Evolutionary conservation across 768 basidiomycete species (phyloP).

Genomic region (Hydnomerulius pinastri): DNA sequence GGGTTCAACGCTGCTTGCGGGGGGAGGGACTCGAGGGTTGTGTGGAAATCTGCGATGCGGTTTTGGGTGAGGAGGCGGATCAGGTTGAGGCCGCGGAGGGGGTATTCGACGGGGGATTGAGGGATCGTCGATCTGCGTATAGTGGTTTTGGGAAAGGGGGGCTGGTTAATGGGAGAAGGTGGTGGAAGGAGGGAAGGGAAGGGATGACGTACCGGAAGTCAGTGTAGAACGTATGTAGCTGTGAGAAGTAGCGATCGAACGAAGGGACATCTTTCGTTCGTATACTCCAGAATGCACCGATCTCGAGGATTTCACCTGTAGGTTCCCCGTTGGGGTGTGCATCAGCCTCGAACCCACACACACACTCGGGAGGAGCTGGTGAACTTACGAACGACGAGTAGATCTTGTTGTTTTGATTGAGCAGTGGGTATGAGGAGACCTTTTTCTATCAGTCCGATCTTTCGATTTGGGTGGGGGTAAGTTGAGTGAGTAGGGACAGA

Average conservation of each 20-base stretch:
- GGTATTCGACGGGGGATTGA: constrained; percentile 86
- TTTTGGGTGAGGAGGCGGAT: constrained; percentile 94
- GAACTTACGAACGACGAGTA: constrained; percentile 70
- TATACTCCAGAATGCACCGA: constrained; percentile 94
- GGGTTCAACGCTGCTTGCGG: constrained; percentile 64
- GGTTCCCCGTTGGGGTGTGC: no score
- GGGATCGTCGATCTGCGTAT: no score
- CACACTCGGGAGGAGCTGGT: no score
- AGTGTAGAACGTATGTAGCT: constrained; percentile 87
- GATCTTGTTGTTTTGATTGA: constrained; percentile 62
- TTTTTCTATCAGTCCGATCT: constrained; percentile 79
- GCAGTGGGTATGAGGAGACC: constrained; percentile 77
- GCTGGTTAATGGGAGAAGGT: no score
- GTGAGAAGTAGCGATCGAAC: constrained; percentile 94
- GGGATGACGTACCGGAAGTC: constrained; percentile 64
- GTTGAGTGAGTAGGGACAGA: background rate
- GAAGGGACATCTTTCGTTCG: constrained; percentile 85
- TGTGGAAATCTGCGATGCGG: constrained; percentile 97
- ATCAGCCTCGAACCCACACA: no score
- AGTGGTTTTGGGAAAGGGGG: no score
- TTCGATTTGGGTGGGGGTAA: constrained; percentile 4
- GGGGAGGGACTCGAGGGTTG: constrained; percentile 88
- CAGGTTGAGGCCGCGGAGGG: constrained; percentile 90
- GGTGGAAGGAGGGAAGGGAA: constrained; percentile 5
- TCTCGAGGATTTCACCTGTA: constrained; percentile 93